phyloP scores from a whole-genome alignment of 306 rosid species.

The Cicer cuneatum region DNA sequence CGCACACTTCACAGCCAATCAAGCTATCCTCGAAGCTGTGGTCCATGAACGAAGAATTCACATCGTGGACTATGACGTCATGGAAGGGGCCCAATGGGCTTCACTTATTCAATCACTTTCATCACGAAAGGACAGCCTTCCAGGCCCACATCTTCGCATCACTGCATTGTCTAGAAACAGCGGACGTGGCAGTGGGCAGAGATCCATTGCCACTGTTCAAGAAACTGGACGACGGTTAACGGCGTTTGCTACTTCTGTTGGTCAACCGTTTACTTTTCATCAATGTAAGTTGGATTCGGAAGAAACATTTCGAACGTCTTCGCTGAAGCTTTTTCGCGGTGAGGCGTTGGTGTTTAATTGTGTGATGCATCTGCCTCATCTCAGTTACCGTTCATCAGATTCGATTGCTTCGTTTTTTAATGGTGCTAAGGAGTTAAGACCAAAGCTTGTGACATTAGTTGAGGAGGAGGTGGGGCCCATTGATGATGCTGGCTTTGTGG shows the following conservation, averaged over 20 bases:
- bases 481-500: constrained; percentile 56
- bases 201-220: constrained; percentile 66
- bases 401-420: constrained; percentile 69
- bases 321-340: constrained; percentile 69
- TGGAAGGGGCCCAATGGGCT: constrained; percentile 94
- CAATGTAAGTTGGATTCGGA: constrained; percentile 77
- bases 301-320: constrained; percentile 63
- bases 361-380: constrained; percentile 76
- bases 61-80: constrained; percentile 76
- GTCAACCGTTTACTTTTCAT: constrained; percentile 84
- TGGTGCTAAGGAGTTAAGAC: constrained; percentile 59
- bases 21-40: constrained; percentile 77
- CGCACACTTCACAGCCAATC: constrained; percentile 90
- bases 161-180: constrained; percentile 66
- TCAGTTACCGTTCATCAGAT: constrained; percentile 51
- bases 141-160: constrained; percentile 74
- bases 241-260: constrained; percentile 73
- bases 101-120: constrained; percentile 74
- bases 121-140: constrained; percentile 54
- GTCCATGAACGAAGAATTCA: constrained; percentile 68
- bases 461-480: constrained; percentile 62
- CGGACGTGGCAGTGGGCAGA: constrained; percentile 48
- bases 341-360: constrained; percentile 78
- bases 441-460: constrained; percentile 63
- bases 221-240: constrained; percentile 81